phyloP scores from a whole-genome alignment of 371 early-diverging fungal species.

The Syncephalastrum sp. region DNA sequence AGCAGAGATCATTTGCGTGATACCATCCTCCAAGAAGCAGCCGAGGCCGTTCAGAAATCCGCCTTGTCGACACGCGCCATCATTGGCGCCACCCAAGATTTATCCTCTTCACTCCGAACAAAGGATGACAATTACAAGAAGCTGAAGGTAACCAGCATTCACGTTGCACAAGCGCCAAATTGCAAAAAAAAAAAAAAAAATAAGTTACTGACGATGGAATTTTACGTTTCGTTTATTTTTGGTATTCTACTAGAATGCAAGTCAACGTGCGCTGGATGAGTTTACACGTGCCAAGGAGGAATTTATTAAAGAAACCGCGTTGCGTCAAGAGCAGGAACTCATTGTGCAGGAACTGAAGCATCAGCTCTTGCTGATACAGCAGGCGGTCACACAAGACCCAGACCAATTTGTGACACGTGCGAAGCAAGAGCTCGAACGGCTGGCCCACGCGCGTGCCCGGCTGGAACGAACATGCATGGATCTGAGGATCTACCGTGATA shows the following conservation, averaged over 20 bases:
- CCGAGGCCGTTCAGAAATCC: not conserved
- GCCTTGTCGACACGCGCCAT: no score
- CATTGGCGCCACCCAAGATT: no score
- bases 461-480: constrained; percentile 39
- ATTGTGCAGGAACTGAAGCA: constrained; percentile 33
- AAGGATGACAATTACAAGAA: constrained; percentile 15
- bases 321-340: constrained; percentile 43
- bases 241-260: constrained; percentile 27
- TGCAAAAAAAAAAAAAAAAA: constrained; percentile 6
- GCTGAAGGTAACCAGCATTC: constrained; percentile 13
- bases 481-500: constrained; percentile 33
- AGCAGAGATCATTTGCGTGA: not conserved
- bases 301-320: constrained; percentile 37
- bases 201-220: constrained; percentile 3
- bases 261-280: constrained; percentile 43
- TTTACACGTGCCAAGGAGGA: constrained; percentile 45
- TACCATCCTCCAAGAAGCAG: constrained; percentile 7
- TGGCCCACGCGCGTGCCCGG: constrained; percentile 32
- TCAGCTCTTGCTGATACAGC: constrained; percentile 27
- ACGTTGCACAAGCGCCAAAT: constrained; percentile 2
- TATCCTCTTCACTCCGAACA: no score
- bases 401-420: constrained; percentile 23
- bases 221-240: not conserved
- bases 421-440: constrained; percentile 37
- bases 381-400: constrained; percentile 16